Evolutionary conservation across 441 rosid species (phyloP), one percentile per base, ranked within the genome.

Genomic region (Brassica balearica): DNA sequence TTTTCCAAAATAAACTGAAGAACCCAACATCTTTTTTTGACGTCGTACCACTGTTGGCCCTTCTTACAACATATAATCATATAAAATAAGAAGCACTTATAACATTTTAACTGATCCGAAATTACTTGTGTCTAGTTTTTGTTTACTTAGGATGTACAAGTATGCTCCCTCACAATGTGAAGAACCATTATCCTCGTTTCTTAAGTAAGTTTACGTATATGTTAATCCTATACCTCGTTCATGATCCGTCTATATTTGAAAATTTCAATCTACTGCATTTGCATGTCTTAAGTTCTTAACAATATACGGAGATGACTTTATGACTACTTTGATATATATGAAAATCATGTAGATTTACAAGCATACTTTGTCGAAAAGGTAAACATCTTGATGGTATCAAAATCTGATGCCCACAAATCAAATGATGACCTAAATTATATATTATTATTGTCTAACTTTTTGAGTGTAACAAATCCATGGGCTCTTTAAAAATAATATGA

Each of bases 41-140:
- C 68, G 62, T 72, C 63, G 72, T 56, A 41, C 12, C 68, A 65
- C 41, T 71, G 77, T 43, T 77, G 77, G 73, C 73, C 46, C 68
- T 34, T 72, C 76, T 72, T 29, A 29, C 63, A 46, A 77, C 72
- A 72, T 59, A 46, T 56, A 38, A 66, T 72, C 73, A 78, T 72
- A 77, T 41, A 67, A 71, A 65, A 12, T 46, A 46, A 63, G 66
- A 64, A 58, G 43, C 29, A 11, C 68, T 41, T n/a, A 6, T 32
- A 46, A 66, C 81, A 65, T 65, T 65, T 64, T 17, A 3, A 65
- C 58, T 58, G 2, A 71, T 58, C 68, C 20, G 7, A 64, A 55
- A 10, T 27, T 43, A 65, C 61, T 43, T 77, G 25, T 63, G 71
- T 53, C 43, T 36, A 9, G 14, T 4, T 53, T 65, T n/a, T 43